A percentile compares a stretch with the other conserved stretches of the same genome.
phyloP scores from a whole-genome alignment of 169 alveolate species.

The Toxoplasma gondii region DNA sequence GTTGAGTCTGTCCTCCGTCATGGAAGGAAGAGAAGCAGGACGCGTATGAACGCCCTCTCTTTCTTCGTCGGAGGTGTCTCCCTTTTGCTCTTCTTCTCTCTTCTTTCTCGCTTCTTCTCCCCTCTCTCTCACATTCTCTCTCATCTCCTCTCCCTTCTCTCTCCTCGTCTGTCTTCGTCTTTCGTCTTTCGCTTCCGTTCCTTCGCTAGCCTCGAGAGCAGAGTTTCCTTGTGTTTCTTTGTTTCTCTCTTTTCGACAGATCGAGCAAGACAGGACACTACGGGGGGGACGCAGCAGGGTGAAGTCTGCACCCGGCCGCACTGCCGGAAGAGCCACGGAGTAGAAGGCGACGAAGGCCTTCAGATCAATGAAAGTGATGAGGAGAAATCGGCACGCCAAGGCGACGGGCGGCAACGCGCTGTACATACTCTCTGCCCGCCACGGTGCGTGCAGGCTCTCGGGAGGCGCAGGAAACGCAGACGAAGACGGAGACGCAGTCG shows the following conservation, averaged over 20 bases:
- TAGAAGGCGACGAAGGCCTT: constrained; percentile 33
- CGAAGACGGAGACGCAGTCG: background rate
- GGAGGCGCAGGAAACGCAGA: background rate
- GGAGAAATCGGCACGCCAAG: constrained; percentile 34
- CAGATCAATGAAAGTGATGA: constrained; percentile 34
- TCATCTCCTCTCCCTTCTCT: background rate
- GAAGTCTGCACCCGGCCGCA: constrained; percentile 37
- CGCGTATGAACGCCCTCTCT: too few species aligned
- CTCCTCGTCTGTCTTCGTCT: background rate
- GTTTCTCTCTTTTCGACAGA: background rate
- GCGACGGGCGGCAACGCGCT: constrained; percentile 23
- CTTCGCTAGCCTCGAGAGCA: background rate
- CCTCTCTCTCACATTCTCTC: background rate
- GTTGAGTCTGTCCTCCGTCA: background rate
- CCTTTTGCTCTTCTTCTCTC: background rate
- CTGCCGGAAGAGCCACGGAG: constrained; percentile 11
- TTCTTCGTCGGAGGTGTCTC: background rate
- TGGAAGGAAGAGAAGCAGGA: too few species aligned
- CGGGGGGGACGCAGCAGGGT: background rate
- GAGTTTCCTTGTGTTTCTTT: background rate
- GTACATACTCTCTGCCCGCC: background rate
- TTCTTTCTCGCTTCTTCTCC: background rate
- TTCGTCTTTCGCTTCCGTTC: background rate
- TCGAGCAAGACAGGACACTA: background rate
- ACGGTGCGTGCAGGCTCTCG: background rate